These are phyloP conservation scores for Ramaria sp. DNA, from an alignment of 768 basidiomycete genomes.

Conservation along the genomic window DNA sequence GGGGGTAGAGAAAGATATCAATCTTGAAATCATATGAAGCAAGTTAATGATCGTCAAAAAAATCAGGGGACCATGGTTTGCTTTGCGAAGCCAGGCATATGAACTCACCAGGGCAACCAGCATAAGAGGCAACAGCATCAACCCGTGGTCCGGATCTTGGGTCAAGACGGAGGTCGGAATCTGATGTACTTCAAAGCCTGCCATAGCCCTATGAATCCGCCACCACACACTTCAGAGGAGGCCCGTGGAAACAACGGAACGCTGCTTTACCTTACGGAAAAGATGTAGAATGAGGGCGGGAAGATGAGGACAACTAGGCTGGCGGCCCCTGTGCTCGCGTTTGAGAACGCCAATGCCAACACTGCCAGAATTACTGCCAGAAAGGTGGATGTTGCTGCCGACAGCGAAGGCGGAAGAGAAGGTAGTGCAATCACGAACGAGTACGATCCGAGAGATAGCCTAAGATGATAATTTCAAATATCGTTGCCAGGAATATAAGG, in stretches of 20 bases:
- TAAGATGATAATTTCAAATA: conserved; percentile 14
- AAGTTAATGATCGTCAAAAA: background rate
- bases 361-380: conserved; percentile 57
- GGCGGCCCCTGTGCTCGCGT: conserved; percentile 32
- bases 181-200: conserved; percentile 54
- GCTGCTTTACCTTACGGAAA: conserved; percentile 36
- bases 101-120: conserved; percentile 52
- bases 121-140: conserved; percentile 46
- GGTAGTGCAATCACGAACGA: conserved; percentile 60
- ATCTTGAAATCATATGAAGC: conserved; percentile 30
- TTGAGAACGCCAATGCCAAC: conserved; percentile 44
- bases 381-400: conserved; percentile 57
- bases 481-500: background rate
- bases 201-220: conserved; percentile 30
- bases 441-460: conserved; percentile 59
- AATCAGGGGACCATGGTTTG: background rate
- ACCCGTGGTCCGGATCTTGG: conserved; percentile 48
- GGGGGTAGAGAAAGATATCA: conserved; percentile 66
- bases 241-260: background rate
- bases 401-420: conserved; percentile 62
- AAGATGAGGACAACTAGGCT: conserved; percentile 61
- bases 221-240: too few relatives aligned
- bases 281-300: conserved; percentile 69
- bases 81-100: background rate
- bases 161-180: conserved; percentile 42